Conservation (phyloP, 768 basidiomycete species). For the Xerocomus potaroensis region DNA sequence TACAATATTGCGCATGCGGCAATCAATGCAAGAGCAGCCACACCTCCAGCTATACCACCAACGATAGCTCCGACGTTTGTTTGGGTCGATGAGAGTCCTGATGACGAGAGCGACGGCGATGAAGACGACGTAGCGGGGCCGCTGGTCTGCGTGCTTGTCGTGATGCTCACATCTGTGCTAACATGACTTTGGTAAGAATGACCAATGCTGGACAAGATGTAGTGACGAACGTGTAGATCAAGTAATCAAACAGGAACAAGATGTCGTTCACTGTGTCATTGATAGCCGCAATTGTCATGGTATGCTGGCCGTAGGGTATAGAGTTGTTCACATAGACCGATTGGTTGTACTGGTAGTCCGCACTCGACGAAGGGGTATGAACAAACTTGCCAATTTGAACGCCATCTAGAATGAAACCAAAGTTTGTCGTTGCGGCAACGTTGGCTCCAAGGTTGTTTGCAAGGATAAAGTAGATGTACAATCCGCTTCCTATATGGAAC, state of each 20-base stretch:
- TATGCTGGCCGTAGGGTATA: constrained; percentile 4
- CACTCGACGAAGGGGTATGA: neutral
- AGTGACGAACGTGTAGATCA: constrained; percentile 14
- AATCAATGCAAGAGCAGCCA: neutral
- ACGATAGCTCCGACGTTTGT: neutral
- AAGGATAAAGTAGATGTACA: constrained; percentile 17
- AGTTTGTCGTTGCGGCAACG: neutral
- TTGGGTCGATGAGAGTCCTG: neutral
- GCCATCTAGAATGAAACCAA: constrained; percentile 3
- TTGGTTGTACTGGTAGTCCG: constrained; percentile 13
- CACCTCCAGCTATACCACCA: constrained; percentile 3
- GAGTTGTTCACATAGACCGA: constrained; percentile 6
- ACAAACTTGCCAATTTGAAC: neutral
- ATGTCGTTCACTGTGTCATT: neutral
- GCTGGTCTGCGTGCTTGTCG: too few species aligned
- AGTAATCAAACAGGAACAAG: constrained; percentile 17
- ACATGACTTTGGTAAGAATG: too few species aligned
- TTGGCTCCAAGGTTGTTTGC: neutral
- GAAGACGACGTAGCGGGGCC: too few species aligned
- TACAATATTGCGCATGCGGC: neutral
- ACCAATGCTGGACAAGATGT: too few species aligned
- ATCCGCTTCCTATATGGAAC: constrained; percentile 2
- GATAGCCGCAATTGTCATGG: constrained; percentile 3
- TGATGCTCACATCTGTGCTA: too few species aligned
- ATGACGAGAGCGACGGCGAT: too few species aligned